These are phyloP conservation scores for Waitea zeae DNA, from an alignment of 1,284 basidiomycete genomes.

Conservation along the genomic window DNA sequence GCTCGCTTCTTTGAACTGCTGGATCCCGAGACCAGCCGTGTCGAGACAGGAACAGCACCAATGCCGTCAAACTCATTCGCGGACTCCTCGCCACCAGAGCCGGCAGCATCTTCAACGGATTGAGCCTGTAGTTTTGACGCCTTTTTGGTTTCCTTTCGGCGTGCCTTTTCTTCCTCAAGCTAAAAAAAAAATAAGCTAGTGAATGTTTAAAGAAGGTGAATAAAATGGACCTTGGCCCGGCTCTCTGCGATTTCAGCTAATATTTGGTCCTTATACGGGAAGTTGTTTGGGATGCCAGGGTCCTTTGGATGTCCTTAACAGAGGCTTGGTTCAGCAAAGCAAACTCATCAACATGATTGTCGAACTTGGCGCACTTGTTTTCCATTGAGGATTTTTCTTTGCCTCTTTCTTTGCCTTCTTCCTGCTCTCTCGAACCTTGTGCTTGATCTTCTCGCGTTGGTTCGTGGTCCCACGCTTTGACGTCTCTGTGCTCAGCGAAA, in stretches of 20 bases:
- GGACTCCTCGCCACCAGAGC: conserved; percentile 14
- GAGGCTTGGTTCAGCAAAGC: no score
- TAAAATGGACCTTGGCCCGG: conserved; percentile 43
- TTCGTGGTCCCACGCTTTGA: conserved; percentile 64
- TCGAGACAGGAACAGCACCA: conserved; percentile 24
- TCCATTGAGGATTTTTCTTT: conserved; percentile 82
- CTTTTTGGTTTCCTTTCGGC: conserved; percentile 43
- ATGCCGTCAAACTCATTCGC: conserved; percentile 15
- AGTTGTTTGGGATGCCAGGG: conserved; percentile 92
- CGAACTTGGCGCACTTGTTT: conserved; percentile 53
- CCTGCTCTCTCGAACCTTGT: conserved; percentile 65
- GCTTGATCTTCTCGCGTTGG: conserved; percentile 61
- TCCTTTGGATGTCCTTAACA: conserved; percentile 60
- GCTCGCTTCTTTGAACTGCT: conserved; percentile 12
- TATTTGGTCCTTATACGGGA: conserved; percentile 95
- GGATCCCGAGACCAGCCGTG: conserved; percentile 17
- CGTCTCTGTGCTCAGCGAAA: conserved; percentile 66
- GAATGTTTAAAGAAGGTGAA: conserved; percentile 2
- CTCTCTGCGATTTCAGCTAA: conserved; percentile 80
- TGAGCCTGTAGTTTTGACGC: conserved; percentile 16
- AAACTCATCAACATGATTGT: conserved; percentile 4
- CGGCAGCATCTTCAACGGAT: conserved; percentile 15
- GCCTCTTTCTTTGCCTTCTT: conserved; percentile 66
- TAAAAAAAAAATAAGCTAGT: conserved; percentile 6
- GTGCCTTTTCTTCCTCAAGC: conserved; percentile 58